Evolutionary conservation across 169 alveolate species (phyloP).

Genomic region (Ichthyophthirius multifiliis): DNA sequence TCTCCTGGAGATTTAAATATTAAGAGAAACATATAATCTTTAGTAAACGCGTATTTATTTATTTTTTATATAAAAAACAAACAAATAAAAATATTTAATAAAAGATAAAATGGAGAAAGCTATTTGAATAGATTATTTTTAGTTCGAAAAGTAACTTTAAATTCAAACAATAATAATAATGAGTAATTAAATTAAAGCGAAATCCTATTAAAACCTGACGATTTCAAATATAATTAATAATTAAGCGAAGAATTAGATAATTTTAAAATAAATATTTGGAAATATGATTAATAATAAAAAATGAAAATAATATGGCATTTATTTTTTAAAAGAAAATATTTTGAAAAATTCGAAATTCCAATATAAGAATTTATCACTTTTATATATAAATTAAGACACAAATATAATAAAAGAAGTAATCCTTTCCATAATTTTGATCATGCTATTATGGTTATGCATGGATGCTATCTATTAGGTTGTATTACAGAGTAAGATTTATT

Average conservation of each 20-base stretch:
- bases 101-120: background rate
- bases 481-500: background rate
- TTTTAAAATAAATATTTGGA: background rate
- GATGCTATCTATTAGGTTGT: background rate
- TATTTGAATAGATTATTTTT: background rate
- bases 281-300: conserved; percentile 7
- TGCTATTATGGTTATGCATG: conserved; percentile 21
- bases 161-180: background rate
- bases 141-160: background rate
- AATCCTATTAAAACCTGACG: background rate
- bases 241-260: background rate
- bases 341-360: conserved; percentile 23
- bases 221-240: background rate
- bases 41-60: background rate
- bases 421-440: conserved; percentile 42
- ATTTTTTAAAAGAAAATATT: conserved; percentile 6
- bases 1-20: background rate
- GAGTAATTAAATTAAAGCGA: no score
- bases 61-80: background rate
- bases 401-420: conserved; percentile 27
- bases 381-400: conserved; percentile 5
- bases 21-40: background rate
- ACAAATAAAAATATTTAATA: background rate
- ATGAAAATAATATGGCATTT: conserved; percentile 20
- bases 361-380: conserved; percentile 11